Conservation (phyloP, 805 yeast species). For the Pichia membranifaciens region DNA sequence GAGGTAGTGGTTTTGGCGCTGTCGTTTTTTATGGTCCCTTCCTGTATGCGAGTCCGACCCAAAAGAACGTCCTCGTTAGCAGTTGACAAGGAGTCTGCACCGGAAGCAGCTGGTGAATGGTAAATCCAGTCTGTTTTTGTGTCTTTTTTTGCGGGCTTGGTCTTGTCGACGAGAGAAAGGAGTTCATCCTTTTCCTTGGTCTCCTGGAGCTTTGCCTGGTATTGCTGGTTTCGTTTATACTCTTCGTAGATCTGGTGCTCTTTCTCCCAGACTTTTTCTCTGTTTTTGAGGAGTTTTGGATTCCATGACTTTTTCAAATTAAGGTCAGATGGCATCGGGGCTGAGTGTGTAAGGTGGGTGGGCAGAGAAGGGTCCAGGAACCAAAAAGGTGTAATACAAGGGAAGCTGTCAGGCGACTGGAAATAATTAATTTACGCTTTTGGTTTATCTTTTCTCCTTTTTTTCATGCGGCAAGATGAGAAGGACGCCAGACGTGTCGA, state of each 20-base stretch:
- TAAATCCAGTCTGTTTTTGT: conserved; percentile 82
- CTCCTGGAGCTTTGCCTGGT: conserved; percentile 55
- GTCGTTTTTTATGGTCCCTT: background rate
- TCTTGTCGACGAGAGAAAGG: conserved; percentile 25
- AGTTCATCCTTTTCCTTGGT: conserved; percentile 59
- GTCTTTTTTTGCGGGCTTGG: conserved; percentile 23
- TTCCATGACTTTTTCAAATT: conserved; percentile 95
- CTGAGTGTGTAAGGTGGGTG: too few relatives aligned
- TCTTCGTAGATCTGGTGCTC: conserved; percentile 79
- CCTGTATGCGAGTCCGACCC: conserved; percentile 42
- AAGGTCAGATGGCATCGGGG: conserved; percentile 59
- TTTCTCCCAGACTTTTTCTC: conserved; percentile 73
- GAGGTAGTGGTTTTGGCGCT: too few relatives aligned
- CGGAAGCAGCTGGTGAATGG: conserved; percentile 36
- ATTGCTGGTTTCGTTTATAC: conserved; percentile 54
- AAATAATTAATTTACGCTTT: too few relatives aligned
- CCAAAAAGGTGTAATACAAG: too few relatives aligned
- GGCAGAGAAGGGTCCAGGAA: too few relatives aligned
- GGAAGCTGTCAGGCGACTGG: too few relatives aligned
- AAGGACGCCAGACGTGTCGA: too few relatives aligned
- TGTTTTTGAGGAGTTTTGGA: conserved; percentile 81
- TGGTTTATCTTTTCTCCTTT: too few relatives aligned
- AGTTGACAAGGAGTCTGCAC: conserved; percentile 18
- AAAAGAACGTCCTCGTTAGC: conserved; percentile 48
- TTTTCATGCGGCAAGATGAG: too few relatives aligned